Evolutionary conservation across 176 grass and related monocot species (phyloP).

Genomic region (Phoenix roebelenii): DNA sequence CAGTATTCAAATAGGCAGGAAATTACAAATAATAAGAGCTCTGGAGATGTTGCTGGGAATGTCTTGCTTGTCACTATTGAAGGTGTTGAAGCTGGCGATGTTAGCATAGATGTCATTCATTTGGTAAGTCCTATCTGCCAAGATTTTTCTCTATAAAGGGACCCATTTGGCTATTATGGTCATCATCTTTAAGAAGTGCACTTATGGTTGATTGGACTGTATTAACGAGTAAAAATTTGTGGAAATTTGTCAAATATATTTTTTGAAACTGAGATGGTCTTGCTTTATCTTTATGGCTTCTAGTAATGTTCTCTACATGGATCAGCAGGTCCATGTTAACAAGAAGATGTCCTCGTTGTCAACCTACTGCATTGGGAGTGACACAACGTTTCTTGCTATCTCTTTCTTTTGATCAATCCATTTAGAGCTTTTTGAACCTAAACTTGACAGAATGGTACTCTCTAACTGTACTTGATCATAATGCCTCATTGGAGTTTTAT

Average conservation of each 20-base stretch:
- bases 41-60: conserved; percentile 12
- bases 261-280: conserved; percentile 44
- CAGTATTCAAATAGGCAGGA: conserved; percentile 19
- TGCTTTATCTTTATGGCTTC: conserved; percentile 43
- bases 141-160: too few relatives aligned
- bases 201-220: too few relatives aligned
- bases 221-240: too few relatives aligned
- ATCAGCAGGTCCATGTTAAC: conserved; percentile 94
- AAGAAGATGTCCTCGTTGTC: conserved; percentile 86
- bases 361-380: conserved; percentile 86
- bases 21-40: conserved; percentile 14
- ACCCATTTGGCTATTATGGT: too few relatives aligned
- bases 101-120: conserved; percentile 21
- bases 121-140: not conserved
- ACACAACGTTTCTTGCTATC: conserved; percentile 87
- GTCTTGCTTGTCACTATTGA: conserved; percentile 18
- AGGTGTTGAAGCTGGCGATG: conserved; percentile 14
- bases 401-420: conserved; percentile 57
- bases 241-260: too few relatives aligned
- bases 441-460: conserved; percentile 52
- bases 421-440: conserved; percentile 44
- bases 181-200: too few relatives aligned
- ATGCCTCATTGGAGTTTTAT: too few relatives aligned
- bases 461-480: conserved; percentile 45
- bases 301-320: conserved; percentile 93